phyloP scores from a whole-genome alignment of 768 basidiomycete species.

The Tephrocybe sp. region DNA sequence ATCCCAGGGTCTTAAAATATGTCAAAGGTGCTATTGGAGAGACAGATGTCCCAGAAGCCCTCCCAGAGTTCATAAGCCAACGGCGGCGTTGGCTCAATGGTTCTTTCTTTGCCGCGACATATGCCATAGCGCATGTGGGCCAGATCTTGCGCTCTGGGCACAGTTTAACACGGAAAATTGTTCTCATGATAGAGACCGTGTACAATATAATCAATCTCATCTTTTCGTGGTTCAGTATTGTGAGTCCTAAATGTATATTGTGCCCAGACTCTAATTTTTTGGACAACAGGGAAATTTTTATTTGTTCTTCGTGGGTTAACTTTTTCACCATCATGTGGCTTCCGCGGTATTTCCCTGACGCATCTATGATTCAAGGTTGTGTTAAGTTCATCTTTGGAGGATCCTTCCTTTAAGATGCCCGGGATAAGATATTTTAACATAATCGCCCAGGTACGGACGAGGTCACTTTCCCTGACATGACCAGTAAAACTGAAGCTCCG shows the following conservation, averaged over 20 bases:
- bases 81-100: slow-evolving; percentile 89
- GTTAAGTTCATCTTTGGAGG: slow-evolving; percentile 84
- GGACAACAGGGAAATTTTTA: slow-evolving; percentile 83
- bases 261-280: neutral
- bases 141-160: slow-evolving; percentile 83
- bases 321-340: too few relatives aligned
- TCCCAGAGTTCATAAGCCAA: slow-evolving; percentile 93
- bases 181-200: slow-evolving; percentile 75
- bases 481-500: neutral
- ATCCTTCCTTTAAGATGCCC: slow-evolving; percentile 58
- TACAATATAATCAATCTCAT: slow-evolving; percentile 87
- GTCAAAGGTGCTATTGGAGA: slow-evolving; percentile 91
- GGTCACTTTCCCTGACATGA: neutral
- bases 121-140: slow-evolving; percentile 84
- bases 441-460: slow-evolving; percentile 56
- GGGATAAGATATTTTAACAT: slow-evolving; percentile 74
- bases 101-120: slow-evolving; percentile 92
- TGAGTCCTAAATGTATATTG: slow-evolving; percentile 34
- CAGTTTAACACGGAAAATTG: slow-evolving; percentile 66
- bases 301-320: slow-evolving; percentile 86
- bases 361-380: slow-evolving; percentile 55
- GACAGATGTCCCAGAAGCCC: slow-evolving; percentile 90
- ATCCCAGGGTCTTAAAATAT: slow-evolving; percentile 87
- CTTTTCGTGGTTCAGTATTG: slow-evolving; percentile 93
- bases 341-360: neutral